Conservation (phyloP, 2,329 filamentous ascomycete species). For the Alternaria dauci region DNA sequence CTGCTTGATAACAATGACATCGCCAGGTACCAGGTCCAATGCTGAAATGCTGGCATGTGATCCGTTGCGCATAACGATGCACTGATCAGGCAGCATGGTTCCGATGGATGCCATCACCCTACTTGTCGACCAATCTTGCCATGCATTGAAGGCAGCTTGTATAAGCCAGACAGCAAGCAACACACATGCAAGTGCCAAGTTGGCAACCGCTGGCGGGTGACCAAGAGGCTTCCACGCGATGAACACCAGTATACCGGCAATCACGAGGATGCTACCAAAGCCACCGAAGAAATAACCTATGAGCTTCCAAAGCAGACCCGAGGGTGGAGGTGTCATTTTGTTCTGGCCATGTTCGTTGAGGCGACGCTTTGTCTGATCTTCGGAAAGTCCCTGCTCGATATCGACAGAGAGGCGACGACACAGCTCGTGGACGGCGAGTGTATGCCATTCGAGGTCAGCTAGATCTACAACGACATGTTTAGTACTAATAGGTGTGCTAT, state of each 20-base stretch:
- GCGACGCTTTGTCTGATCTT: slow-evolving; percentile 64
- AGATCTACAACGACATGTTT: slow-evolving; percentile 31
- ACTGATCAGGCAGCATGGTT: slow-evolving; percentile 79
- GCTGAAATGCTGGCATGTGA: slow-evolving; percentile 60
- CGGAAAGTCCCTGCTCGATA: slow-evolving; percentile 65
- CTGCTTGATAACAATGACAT: slow-evolving; percentile 72
- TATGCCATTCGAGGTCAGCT: slow-evolving; percentile 73
- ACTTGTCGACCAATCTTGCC: slow-evolving; percentile 75
- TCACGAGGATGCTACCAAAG: slow-evolving; percentile 75
- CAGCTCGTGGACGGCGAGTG: slow-evolving; percentile 65
- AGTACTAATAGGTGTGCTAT: slow-evolving; percentile 18
- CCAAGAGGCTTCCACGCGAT: slow-evolving; percentile 80
- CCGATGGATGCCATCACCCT: slow-evolving; percentile 82
- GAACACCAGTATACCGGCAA: slow-evolving; percentile 76
- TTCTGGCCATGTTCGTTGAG: slow-evolving; percentile 71
- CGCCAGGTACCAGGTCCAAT: slow-evolving; percentile 73
- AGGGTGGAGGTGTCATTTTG: slow-evolving; percentile 70
- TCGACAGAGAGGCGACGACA: slow-evolving; percentile 67
- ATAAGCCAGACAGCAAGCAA: slow-evolving; percentile 72
- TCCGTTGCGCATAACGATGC: slow-evolving; percentile 70
- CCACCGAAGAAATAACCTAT: slow-evolving; percentile 79
- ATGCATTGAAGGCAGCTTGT: slow-evolving; percentile 66
- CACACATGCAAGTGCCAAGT: slow-evolving; percentile 77
- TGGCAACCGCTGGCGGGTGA: slow-evolving; percentile 73
- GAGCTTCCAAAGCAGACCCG: slow-evolving; percentile 65